These are phyloP conservation scores for Kregervanrija fluxuum DNA, from an alignment of 805 yeast species.

Conservation along the genomic window DNA sequence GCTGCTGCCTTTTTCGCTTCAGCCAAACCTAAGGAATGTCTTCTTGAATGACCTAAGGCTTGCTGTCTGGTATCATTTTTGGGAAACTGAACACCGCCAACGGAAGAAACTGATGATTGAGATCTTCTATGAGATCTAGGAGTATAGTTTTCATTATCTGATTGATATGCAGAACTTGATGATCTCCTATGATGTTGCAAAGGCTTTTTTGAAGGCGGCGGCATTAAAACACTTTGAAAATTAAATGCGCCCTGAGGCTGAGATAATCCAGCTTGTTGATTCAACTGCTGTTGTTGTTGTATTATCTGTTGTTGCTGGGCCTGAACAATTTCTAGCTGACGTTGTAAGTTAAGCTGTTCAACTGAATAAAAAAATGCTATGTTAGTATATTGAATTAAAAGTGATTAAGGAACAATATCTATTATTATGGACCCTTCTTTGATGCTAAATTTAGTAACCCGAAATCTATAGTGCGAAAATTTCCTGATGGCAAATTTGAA, in stretches of 20 bases:
- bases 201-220: constrained; percentile 24
- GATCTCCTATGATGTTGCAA: constrained; percentile 22
- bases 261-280: constrained; percentile 20
- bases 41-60: constrained; percentile 70
- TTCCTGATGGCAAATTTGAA: too few species aligned
- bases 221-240: constrained; percentile 18
- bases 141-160: constrained; percentile 5
- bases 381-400: neutral
- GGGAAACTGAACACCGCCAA: constrained; percentile 13
- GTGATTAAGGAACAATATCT: too few species aligned
- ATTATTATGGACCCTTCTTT: too few species aligned
- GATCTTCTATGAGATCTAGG: constrained; percentile 39
- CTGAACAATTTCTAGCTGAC: constrained; percentile 86
- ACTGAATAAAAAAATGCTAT: constrained; percentile 28
- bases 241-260: constrained; percentile 15
- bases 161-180: constrained; percentile 19
- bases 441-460: too few species aligned
- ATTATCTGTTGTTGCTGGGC: constrained; percentile 86
- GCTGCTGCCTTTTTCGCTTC: constrained; percentile 99
- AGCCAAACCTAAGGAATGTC: constrained; percentile 85
- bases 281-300: constrained; percentile 55
- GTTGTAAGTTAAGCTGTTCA: constrained; percentile 83
- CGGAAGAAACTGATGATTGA: constrained; percentile 30
- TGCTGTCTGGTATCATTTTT: constrained; percentile 21
- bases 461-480: too few species aligned